Percentiles rank a stretch among this genome's conserved stretches.
Conservation (phyloP, 2,329 filamentous ascomycete species). For the Fusarium solani-melongenae region DNA sequence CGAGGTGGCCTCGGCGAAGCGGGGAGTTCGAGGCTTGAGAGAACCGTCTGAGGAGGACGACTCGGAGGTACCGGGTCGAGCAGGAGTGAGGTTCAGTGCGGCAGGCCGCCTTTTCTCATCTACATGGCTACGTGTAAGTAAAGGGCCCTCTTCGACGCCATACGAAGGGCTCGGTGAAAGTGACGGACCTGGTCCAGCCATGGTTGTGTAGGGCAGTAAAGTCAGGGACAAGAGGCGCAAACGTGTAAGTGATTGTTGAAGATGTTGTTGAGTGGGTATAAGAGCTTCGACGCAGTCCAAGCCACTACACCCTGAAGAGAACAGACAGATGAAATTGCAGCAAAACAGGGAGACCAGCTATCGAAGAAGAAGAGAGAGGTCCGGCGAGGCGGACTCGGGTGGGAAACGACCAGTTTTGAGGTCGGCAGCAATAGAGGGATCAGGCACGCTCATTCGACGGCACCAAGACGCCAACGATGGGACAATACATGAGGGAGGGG, state of each 20-base stretch:
- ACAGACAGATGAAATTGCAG: slow-evolving; percentile 50
- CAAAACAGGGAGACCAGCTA: slow-evolving; percentile 66
- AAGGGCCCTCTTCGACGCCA: background rate
- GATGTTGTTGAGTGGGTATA: slow-evolving; percentile 24
- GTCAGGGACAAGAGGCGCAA: slow-evolving; percentile 13
- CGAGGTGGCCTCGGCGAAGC: slow-evolving; percentile 84
- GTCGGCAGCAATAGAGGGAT: slow-evolving; percentile 43
- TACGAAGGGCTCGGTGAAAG: background rate
- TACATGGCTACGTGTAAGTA: slow-evolving; percentile 42
- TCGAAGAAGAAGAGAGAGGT: slow-evolving; percentile 56
- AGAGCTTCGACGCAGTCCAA: slow-evolving; percentile 44
- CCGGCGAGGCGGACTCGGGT: slow-evolving; percentile 49
- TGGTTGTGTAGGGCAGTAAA: slow-evolving; percentile 40
- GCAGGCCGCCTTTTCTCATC: slow-evolving; percentile 68
- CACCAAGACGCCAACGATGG: slow-evolving; percentile 50
- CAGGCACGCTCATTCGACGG: slow-evolving; percentile 47
- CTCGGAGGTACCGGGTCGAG: slow-evolving; percentile 60
- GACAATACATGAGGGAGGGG: slow-evolving; percentile 42
- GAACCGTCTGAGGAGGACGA: slow-evolving; percentile 66
- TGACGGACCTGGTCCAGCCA: slow-evolving; percentile 55
- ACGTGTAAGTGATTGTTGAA: slow-evolving; percentile 17
- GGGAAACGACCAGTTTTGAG: slow-evolving; percentile 65
- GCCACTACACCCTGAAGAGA: slow-evolving; percentile 32
- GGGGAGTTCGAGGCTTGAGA: slow-evolving; percentile 78
- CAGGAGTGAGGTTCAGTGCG: slow-evolving; percentile 64